Percentiles rank a stretch among this genome's conserved stretches.
phyloP scores from a whole-genome alignment of 148 eudicot species.

The Rhododendron vialii region DNA sequence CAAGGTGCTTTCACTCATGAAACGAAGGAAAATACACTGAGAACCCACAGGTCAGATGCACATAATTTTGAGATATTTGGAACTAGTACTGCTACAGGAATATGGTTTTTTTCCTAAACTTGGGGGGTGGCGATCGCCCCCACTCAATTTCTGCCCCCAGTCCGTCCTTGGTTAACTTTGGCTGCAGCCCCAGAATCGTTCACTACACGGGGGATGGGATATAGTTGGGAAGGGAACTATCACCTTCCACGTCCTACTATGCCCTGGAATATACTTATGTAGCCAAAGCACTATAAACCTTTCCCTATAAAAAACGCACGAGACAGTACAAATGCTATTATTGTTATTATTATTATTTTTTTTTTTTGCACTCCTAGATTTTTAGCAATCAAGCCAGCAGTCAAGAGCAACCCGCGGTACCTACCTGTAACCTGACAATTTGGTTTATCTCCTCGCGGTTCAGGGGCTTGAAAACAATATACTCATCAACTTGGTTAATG shows the following conservation, averaged over 20 bases:
- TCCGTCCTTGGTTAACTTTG: neutral
- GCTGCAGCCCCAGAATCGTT: neutral
- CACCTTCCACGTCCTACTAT: no score
- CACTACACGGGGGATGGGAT: neutral
- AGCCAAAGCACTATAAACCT: neutral
- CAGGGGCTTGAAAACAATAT: constrained; percentile 94
- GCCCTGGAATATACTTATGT: neutral
- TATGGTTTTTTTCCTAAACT: neutral
- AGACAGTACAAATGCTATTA: neutral
- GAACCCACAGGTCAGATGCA: neutral
- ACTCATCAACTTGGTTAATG: constrained; percentile 94
- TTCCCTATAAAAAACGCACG: neutral
- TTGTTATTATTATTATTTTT: no score
- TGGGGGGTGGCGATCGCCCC: neutral
- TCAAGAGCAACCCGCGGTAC: neutral
- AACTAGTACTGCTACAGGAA: neutral
- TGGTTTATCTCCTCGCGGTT: constrained; percentile 71
- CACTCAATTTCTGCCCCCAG: neutral
- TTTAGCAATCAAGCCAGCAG: neutral
- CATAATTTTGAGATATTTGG: no score
- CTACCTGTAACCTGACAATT: constrained; percentile 82
- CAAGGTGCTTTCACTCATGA: neutral
- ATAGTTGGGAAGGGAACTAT: neutral
- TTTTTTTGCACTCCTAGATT: neutral
- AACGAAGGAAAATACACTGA: neutral